These are phyloP conservation scores for Mycena filopes DNA, from an alignment of 768 basidiomycete species.

Conservation along the genomic window DNA sequence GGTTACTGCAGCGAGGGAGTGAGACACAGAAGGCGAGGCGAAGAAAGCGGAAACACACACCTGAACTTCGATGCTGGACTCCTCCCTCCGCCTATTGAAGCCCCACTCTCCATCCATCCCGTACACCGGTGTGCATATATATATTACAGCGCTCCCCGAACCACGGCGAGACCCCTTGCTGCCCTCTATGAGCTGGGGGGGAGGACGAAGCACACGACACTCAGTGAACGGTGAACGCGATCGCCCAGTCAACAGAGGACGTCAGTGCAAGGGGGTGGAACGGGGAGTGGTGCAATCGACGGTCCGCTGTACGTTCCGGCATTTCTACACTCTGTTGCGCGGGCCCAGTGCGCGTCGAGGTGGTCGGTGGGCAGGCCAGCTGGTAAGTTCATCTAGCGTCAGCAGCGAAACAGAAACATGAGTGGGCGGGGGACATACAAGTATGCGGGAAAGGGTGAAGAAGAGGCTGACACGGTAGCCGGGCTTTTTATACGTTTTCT, in stretches of 20 bases:
- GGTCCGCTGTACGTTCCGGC: too few species aligned
- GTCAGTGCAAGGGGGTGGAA: neutral
- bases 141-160: neutral
- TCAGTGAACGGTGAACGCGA: too few species aligned
- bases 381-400: neutral
- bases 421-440: neutral
- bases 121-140: neutral
- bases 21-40: too few species aligned
- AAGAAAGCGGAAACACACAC: neutral
- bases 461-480: neutral
- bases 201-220: too few species aligned
- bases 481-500: neutral
- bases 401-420: neutral
- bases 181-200: neutral
- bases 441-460: neutral
- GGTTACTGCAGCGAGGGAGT: too few species aligned
- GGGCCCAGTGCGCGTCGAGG: neutral
- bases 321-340: neutral
- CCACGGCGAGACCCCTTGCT: neutral
- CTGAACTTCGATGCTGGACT: neutral
- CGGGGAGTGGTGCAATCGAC: too few species aligned
- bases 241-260: neutral
- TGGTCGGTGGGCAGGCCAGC: neutral
- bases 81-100: conserved; percentile 9
- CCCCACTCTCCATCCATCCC: neutral